Conservation (phyloP, 805 yeast genomes). For the Metschnikowia cubensis region DNA sequence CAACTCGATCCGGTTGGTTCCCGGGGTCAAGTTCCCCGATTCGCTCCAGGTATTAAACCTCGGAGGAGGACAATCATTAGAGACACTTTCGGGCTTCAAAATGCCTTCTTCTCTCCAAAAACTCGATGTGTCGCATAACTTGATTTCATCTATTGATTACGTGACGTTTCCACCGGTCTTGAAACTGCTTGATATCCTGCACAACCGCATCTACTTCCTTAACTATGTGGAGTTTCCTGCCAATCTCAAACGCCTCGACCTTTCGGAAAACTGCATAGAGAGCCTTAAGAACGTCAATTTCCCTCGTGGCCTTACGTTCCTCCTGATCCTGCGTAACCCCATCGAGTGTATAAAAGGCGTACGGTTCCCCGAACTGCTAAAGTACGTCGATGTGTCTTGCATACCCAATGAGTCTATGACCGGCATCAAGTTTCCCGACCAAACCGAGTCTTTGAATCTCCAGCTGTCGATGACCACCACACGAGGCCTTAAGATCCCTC, state of each 20-base stretch:
- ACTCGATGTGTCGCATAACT: constrained; percentile 33
- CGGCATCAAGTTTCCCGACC: constrained; percentile 44
- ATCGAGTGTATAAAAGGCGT: constrained; percentile 41
- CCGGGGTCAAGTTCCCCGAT: constrained; percentile 39
- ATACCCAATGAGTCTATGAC: constrained; percentile 46
- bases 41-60: constrained; percentile 34
- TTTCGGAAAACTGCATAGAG: constrained; percentile 40
- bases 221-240: constrained; percentile 38
- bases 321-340: constrained; percentile 36
- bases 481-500: constrained; percentile 40
- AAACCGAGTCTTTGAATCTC: constrained; percentile 31
- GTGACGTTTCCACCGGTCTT: constrained; percentile 32
- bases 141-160: constrained; percentile 33
- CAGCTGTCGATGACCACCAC: constrained; percentile 45
- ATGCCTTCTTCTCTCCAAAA: constrained; percentile 30
- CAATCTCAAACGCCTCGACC: constrained; percentile 26
- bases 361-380: constrained; percentile 36
- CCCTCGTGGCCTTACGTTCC: constrained; percentile 28
- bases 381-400: constrained; percentile 37
- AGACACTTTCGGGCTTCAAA: constrained; percentile 37
- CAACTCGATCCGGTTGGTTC: constrained; percentile 34
- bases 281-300: constrained; percentile 34
- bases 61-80: constrained; percentile 38
- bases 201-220: constrained; percentile 37
- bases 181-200: constrained; percentile 30